phyloP scores from a whole-genome alignment of 2,329 filamentous ascomycete genomes.

The Aspergillus sp. region DNA sequence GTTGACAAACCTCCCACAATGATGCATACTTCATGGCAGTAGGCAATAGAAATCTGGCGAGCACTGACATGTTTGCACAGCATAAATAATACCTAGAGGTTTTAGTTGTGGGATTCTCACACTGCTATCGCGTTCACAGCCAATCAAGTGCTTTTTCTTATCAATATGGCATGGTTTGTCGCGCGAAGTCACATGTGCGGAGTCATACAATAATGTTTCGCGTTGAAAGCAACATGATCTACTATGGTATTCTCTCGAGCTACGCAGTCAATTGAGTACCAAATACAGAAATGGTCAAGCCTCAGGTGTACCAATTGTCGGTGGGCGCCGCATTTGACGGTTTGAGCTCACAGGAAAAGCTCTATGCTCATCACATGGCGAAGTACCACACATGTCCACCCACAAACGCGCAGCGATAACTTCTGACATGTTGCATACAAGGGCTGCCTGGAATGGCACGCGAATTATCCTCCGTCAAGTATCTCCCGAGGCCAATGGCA shows the following conservation, averaged over 20 bases:
- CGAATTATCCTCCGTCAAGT: conserved; percentile 56
- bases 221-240: background rate
- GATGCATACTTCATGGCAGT: no score
- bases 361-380: conserved; percentile 27
- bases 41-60: no score
- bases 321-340: conserved; percentile 18
- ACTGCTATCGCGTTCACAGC: background rate
- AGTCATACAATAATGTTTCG: background rate
- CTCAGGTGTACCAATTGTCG: conserved; percentile 18
- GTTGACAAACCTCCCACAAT: no score
- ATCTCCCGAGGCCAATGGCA: conserved; percentile 53
- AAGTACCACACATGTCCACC: conserved; percentile 7
- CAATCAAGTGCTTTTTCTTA: background rate
- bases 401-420: background rate
- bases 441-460: conserved; percentile 40
- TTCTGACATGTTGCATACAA: conserved; percentile 12
- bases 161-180: background rate
- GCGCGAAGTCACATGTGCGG: conserved; percentile 4
- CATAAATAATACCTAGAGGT: no score
- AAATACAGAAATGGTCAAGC: conserved; percentile 4
- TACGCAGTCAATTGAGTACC: background rate
- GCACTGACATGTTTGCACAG: no score
- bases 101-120: no score
- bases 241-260: no score
- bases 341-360: conserved; percentile 18